Percentiles rank a stretch among this genome's conserved stretches.
These are phyloP conservation scores for Aethionema arabicum DNA, from an alignment of 345 rosid genomes.

Conservation along the genomic window DNA sequence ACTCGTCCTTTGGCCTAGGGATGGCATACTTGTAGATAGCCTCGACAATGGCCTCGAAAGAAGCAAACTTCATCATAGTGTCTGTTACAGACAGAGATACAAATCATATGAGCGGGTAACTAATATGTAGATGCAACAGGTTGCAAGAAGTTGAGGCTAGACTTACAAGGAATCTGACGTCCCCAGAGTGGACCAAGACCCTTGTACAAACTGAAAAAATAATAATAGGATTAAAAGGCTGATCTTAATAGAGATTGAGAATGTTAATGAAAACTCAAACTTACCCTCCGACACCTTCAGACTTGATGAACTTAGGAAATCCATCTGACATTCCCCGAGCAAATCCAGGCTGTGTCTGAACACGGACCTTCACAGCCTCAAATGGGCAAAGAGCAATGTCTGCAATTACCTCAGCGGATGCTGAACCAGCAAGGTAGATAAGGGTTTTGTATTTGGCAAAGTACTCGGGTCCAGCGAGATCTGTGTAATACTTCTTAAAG, in stretches of 20 bases:
- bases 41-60: conserved; percentile 93
- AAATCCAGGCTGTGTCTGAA: conserved; percentile 99
- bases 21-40: conserved; percentile 76
- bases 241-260: neutral
- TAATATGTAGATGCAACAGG: conserved; percentile 3
- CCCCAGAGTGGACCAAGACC: conserved; percentile 98
- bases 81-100: conserved; percentile 48
- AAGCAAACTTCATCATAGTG: conserved; percentile 99
- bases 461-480: conserved; percentile 91
- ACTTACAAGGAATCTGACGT: conserved; percentile 99
- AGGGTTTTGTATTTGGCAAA: conserved; percentile 65
- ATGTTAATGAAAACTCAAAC: conserved; percentile 19
- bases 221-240: neutral
- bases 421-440: conserved; percentile 80
- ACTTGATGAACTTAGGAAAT: conserved; percentile 81
- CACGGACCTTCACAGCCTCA: conserved; percentile 99
- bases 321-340: conserved; percentile 97
- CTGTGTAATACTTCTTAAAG: conserved; percentile 87
- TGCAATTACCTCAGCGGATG: conserved; percentile 93
- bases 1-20: conserved; percentile 79
- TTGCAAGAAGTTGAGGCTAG: neutral
- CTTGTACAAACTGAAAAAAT: conserved; percentile 75
- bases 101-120: conserved; percentile 1
- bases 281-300: conserved; percentile 91
- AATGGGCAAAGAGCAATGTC: conserved; percentile 94